phyloP scores from a whole-genome alignment of 2,329 filamentous ascomycete genomes.

The Metarhizium rileyi region DNA sequence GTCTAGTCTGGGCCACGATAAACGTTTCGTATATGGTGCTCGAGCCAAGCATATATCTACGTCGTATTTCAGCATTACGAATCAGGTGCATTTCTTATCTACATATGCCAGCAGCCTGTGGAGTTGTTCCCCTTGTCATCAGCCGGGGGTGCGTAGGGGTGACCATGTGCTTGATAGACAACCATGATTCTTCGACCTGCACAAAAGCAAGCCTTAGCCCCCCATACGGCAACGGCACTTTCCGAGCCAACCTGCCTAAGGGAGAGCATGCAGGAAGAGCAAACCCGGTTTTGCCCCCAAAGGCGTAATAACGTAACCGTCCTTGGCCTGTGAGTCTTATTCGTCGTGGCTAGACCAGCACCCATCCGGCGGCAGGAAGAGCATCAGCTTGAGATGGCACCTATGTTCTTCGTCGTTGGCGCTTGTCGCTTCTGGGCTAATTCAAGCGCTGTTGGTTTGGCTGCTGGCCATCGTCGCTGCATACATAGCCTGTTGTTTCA shows the following conservation, averaged over 20 bases:
- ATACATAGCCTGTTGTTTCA: too few relatives aligned
- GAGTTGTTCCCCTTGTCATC: not conserved
- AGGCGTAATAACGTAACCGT: too few relatives aligned
- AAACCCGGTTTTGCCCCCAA: not conserved
- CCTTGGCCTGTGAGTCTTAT: not conserved
- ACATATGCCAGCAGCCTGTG: not conserved
- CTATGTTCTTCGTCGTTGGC: not conserved
- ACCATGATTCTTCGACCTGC: not conserved
- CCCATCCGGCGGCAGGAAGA: not conserved
- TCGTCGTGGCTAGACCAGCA: not conserved
- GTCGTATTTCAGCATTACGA: not conserved
- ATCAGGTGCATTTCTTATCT: not conserved
- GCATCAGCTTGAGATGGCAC: not conserved
- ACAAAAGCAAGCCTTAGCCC: not conserved
- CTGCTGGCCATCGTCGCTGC: not conserved
- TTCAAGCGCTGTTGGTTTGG: not conserved
- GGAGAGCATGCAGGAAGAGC: too few relatives aligned
- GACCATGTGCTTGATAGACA: not conserved
- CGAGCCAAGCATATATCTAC: not conserved
- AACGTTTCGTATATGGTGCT: not conserved
- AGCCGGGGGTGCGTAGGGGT: too few relatives aligned
- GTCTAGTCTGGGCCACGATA: not conserved
- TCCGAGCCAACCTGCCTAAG: not conserved
- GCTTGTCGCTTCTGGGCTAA: conserved; percentile 1
- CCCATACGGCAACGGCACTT: not conserved